phyloP scores from a whole-genome alignment of 2,329 filamentous ascomycete genomes.

The Fusarium concolor region DNA sequence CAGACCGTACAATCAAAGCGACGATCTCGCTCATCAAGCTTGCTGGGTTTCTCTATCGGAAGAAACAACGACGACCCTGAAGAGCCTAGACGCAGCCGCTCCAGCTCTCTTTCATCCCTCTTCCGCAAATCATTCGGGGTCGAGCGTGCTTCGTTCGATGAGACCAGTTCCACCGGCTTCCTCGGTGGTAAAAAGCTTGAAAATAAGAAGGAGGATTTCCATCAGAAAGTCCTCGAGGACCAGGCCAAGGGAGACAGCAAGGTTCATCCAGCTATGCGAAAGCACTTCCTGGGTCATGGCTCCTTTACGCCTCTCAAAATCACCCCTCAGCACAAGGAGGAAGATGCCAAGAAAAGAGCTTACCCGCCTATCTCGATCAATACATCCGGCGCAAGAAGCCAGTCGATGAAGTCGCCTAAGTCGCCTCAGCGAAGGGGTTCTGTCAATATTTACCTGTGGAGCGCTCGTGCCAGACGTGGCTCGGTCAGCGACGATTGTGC shows the following conservation, averaged over 20 bases:
- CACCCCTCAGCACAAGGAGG: slow-evolving; percentile 37
- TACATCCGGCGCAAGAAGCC: slow-evolving; percentile 44
- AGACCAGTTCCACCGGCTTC: slow-evolving; percentile 51
- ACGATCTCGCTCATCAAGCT: slow-evolving; percentile 45
- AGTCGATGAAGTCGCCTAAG: slow-evolving; percentile 46
- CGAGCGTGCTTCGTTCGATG: slow-evolving; percentile 50
- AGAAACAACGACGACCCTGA: slow-evolving; percentile 39
- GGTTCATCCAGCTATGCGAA: slow-evolving; percentile 53
- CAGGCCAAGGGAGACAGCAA: slow-evolving; percentile 44
- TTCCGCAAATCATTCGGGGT: slow-evolving; percentile 52
- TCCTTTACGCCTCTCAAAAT: slow-evolving; percentile 48
- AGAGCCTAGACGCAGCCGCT: slow-evolving; percentile 48
- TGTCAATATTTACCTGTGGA: slow-evolving; percentile 49
- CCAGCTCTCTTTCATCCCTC: slow-evolving; percentile 53
- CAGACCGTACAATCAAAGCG: slow-evolving; percentile 25
- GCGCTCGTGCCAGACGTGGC: slow-evolving; percentile 38
- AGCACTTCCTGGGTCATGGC: slow-evolving; percentile 41
- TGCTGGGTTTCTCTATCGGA: slow-evolving; percentile 43
- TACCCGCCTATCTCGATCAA: slow-evolving; percentile 55
- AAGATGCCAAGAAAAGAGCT: slow-evolving; percentile 45
- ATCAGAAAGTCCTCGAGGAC: slow-evolving; percentile 46
- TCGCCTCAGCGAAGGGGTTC: slow-evolving; percentile 48
- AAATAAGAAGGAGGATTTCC: slow-evolving; percentile 51
- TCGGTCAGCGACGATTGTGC: slow-evolving; percentile 38
- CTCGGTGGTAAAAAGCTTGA: slow-evolving; percentile 58